These are phyloP conservation scores for Chlorophyllum brunneum DNA, from an alignment of 768 basidiomycete species.

Conservation along the genomic window DNA sequence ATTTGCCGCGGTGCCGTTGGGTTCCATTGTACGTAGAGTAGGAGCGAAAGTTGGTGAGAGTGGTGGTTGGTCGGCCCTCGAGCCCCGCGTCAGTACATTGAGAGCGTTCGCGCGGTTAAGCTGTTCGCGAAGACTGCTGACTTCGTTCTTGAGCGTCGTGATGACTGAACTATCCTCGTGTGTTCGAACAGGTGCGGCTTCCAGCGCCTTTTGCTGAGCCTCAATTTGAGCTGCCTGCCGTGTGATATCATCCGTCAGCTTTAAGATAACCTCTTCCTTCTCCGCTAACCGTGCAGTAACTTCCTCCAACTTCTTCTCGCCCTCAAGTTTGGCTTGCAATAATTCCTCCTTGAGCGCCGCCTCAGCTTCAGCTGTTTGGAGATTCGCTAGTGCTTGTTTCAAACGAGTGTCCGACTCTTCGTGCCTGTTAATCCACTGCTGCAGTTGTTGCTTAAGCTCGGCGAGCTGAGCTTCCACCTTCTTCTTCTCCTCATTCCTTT, in stretches of 20 bases:
- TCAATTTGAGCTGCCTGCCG: slow-evolving; percentile 76
- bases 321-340: slow-evolving; percentile 67
- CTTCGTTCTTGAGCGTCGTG: slow-evolving; percentile 85
- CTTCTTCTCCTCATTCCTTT: slow-evolving; percentile 88
- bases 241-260: slow-evolving; percentile 73
- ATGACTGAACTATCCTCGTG: slow-evolving; percentile 87
- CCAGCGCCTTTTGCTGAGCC: slow-evolving; percentile 66
- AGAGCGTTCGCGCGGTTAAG: slow-evolving; percentile 94
- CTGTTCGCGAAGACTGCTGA: slow-evolving; percentile 90
- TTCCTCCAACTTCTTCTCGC: slow-evolving; percentile 81
- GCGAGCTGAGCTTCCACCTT: slow-evolving; percentile 71
- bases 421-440: slow-evolving; percentile 80
- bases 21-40: slow-evolving; percentile 52
- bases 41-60: slow-evolving; percentile 87
- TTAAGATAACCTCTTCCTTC: slow-evolving; percentile 81
- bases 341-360: slow-evolving; percentile 70
- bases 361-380: slow-evolving; percentile 71
- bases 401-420: slow-evolving; percentile 79
- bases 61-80: slow-evolving; percentile 67
- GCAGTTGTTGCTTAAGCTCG: slow-evolving; percentile 81
- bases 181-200: slow-evolving; percentile 57
- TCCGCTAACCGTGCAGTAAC: slow-evolving; percentile 67
- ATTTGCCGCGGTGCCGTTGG: slow-evolving; percentile 39
- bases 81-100: slow-evolving; percentile 75
- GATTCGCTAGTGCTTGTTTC: slow-evolving; percentile 66